These are phyloP conservation scores for Candida jianshihensis DNA, from an alignment of 805 yeast genomes.

Conservation along the genomic window DNA sequence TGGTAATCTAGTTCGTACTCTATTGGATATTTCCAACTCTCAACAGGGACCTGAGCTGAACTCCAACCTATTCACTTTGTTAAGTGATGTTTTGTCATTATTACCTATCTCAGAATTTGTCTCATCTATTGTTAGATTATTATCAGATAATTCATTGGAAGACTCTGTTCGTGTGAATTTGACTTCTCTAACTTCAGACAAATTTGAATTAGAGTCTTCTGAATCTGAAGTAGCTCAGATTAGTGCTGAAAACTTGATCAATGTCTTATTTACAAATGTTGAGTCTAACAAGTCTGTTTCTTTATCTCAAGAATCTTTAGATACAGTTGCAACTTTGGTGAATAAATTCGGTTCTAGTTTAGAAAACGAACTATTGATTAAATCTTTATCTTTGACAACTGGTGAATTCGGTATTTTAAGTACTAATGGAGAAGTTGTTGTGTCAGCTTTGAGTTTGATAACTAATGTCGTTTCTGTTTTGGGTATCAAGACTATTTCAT, in stretches of 20 bases:
- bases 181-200: conserved; percentile 54
- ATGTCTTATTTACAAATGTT: conserved; percentile 38
- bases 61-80: conserved; percentile 38
- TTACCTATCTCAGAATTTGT: conserved; percentile 74
- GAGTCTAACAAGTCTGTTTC: conserved; percentile 26
- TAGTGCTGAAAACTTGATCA: conserved; percentile 46
- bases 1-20: conserved; percentile 14
- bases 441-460: conserved; percentile 69
- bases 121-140: conserved; percentile 45
- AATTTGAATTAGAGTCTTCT: conserved; percentile 61
- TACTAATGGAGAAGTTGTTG: conserved; percentile 50
- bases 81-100: conserved; percentile 58
- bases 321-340: conserved; percentile 57
- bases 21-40: conserved; percentile 10
- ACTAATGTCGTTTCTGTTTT: conserved; percentile 62
- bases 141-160: conserved; percentile 24
- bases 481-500: conserved; percentile 83
- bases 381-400: conserved; percentile 43
- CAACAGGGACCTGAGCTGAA: conserved; percentile 20
- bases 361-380: conserved; percentile 39
- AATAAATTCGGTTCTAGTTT: conserved; percentile 51
- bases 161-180: conserved; percentile 52
- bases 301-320: conserved; percentile 62
- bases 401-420: conserved; percentile 48
- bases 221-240: conserved; percentile 41